phyloP scores from a whole-genome alignment of 208 protist genomes.

The Trypanosoma vivax region DNA sequence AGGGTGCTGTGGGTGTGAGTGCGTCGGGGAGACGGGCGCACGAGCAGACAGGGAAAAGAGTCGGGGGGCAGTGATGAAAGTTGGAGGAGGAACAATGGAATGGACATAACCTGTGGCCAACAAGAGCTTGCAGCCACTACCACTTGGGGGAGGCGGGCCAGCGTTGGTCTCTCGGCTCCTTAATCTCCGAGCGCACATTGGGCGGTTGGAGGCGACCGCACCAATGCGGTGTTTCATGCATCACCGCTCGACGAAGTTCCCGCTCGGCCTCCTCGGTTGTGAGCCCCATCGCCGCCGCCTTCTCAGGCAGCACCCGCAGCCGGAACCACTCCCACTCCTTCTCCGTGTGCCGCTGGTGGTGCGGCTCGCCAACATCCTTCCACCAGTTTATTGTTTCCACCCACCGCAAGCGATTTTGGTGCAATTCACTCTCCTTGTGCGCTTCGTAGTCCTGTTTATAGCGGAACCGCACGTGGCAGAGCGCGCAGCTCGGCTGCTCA shows the following conservation, averaged over 20 bases:
- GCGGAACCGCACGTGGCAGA: constrained; percentile 85
- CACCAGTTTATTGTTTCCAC: constrained; percentile 85
- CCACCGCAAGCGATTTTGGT: constrained; percentile 79
- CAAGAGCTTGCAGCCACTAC: too few species aligned
- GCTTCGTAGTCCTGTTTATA: constrained; percentile 89
- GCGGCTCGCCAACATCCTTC: constrained; percentile 67
- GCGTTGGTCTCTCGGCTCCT: constrained; percentile 83
- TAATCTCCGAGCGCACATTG: constrained; percentile 51
- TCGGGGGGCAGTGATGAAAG: too few species aligned
- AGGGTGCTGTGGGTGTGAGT: too few species aligned
- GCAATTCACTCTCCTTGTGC: constrained; percentile 87
- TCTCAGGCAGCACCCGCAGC: constrained; percentile 49
- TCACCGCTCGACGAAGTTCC: constrained; percentile 38
- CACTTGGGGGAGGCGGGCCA: constrained; percentile 89
- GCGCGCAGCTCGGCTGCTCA: constrained; percentile 81
- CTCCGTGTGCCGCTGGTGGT: constrained; percentile 33
- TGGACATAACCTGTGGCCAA: too few species aligned
- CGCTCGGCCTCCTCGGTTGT: constrained; percentile 43
- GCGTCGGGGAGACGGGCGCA: too few species aligned
- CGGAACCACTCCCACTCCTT: constrained; percentile 76
- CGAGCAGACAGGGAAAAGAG: too few species aligned
- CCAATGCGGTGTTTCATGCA: constrained; percentile 66
- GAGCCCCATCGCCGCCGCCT: constrained; percentile 53
- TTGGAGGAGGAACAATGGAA: too few species aligned
- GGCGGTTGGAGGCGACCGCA: constrained; percentile 66